phyloP scores from a whole-genome alignment of 331 rosid genomes.

The Spiraea crenata region DNA sequence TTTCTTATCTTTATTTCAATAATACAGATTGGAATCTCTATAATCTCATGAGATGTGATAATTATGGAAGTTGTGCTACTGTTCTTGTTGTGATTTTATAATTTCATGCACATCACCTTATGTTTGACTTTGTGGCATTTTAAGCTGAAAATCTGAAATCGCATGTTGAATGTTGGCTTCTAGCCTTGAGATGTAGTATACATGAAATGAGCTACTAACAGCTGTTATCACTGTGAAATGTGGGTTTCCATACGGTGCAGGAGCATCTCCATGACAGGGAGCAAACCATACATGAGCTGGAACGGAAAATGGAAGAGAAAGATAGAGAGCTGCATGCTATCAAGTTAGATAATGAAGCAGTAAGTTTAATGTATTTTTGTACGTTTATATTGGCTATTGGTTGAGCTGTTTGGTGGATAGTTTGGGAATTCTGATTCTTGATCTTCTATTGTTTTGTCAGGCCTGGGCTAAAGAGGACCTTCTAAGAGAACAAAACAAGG shows the following conservation, averaged over 20 bases:
- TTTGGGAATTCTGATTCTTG: not conserved
- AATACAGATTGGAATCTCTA: not conserved
- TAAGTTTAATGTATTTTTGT: slow-evolving; percentile 35
- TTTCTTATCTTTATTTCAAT: not conserved
- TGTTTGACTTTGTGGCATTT: not conserved
- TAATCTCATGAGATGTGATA: not conserved
- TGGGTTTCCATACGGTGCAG: slow-evolving; percentile 46
- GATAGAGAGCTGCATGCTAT: slow-evolving; percentile 82
- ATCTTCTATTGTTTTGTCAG: slow-evolving; percentile 36
- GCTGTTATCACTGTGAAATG: slow-evolving; percentile 12
- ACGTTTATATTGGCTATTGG: not conserved
- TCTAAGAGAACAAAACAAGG: slow-evolving; percentile 85
- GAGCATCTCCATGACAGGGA: slow-evolving; percentile 81
- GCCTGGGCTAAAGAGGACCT: slow-evolving; percentile 98
- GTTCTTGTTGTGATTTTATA: not conserved
- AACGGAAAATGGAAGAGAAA: slow-evolving; percentile 82
- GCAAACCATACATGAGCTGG: slow-evolving; percentile 64
- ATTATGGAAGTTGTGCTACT: not conserved
- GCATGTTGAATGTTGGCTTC: not conserved
- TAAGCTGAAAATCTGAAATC: not conserved
- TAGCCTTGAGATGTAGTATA: not conserved
- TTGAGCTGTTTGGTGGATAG: not conserved
- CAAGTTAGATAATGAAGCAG: slow-evolving; percentile 91
- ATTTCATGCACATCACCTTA: not conserved
- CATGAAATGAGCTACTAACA: not conserved